Percentiles rank a stretch among this genome's conserved stretches.
Conservation (phyloP, 495 filamentous ascomycete genomes). For the Polyplosphaeria fusca region DNA sequence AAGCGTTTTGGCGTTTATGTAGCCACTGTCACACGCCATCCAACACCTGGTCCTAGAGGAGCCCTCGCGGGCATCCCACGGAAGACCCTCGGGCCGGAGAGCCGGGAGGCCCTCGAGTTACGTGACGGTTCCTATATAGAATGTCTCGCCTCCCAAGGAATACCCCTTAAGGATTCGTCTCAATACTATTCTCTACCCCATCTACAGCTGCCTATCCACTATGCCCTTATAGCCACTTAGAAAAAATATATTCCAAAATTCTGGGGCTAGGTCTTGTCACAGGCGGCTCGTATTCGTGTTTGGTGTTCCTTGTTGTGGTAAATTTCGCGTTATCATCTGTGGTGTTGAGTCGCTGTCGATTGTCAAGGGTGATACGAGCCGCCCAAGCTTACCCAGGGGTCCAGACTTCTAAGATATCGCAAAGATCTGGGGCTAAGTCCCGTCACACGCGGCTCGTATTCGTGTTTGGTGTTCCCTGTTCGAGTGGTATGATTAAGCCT, state of each 20-base stretch:
- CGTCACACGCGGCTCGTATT: background rate
- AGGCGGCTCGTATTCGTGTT: background rate
- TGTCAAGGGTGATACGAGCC: background rate
- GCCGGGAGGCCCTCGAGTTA: background rate
- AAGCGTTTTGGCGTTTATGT: background rate
- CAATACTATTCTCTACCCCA: too few species aligned
- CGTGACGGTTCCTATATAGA: background rate
- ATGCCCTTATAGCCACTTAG: too few species aligned
- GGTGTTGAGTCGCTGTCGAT: background rate
- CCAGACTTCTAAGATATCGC: background rate
- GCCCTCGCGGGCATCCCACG: background rate
- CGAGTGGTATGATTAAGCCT: background rate
- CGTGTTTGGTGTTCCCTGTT: background rate
- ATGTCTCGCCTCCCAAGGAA: background rate
- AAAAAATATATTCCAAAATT: background rate
- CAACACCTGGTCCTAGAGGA: background rate
- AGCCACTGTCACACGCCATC: background rate
- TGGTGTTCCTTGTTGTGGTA: background rate
- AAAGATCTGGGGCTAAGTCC: background rate
- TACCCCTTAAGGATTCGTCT: too few species aligned
- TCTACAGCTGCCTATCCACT: too few species aligned
- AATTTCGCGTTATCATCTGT: background rate
- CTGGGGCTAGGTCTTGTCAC: background rate
- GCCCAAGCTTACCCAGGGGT: background rate
- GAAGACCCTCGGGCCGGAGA: background rate